phyloP scores from a whole-genome alignment of 1,139 yeast species.

The Zygosaccharomyces sapae region DNA sequence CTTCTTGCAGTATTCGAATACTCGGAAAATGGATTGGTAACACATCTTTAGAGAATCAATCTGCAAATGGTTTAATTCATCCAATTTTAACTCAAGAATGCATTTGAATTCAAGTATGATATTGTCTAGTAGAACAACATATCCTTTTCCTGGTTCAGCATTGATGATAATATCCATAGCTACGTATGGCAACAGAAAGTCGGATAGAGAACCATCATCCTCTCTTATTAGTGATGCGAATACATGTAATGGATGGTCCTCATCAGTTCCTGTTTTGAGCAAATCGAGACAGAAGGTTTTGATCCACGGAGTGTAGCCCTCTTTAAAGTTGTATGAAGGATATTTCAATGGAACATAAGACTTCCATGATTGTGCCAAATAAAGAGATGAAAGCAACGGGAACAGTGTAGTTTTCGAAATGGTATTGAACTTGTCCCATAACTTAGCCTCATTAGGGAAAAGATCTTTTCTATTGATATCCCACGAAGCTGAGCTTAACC shows the following conservation, averaged over 20 bases:
- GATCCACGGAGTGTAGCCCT: conserved; percentile 61
- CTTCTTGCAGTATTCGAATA: conserved; percentile 78
- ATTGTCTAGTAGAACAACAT: conserved; percentile 43
- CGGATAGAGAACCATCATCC: conserved; percentile 66
- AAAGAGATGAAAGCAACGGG: conserved; percentile 72
- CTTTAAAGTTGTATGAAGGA: conserved; percentile 48
- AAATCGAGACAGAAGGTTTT: conserved; percentile 63
- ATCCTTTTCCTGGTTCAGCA: conserved; percentile 39
- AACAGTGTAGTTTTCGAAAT: conserved; percentile 69
- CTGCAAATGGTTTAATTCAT: conserved; percentile 47
- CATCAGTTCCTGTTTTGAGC: conserved; percentile 44
- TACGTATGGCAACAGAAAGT: conserved; percentile 75
- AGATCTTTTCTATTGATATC: conserved; percentile 36
- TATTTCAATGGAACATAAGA: conserved; percentile 41
- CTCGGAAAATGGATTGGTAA: conserved; percentile 68
- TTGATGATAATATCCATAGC: conserved; percentile 60
- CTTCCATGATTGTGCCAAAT: conserved; percentile 49
- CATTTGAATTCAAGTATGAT: conserved; percentile 55
- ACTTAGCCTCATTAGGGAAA: conserved; percentile 36
- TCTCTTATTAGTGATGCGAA: conserved; percentile 66
- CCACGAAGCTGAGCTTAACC: conserved; percentile 42
- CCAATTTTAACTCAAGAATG: conserved; percentile 50
- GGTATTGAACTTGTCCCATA: conserved; percentile 65
- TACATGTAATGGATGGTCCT: conserved; percentile 55
- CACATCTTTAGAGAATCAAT: conserved; percentile 59